Percentiles rank a stretch among this genome's conserved stretches.
These are phyloP conservation scores for Suillus plorans DNA, from an alignment of 768 basidiomycete species.

Conservation along the genomic window DNA sequence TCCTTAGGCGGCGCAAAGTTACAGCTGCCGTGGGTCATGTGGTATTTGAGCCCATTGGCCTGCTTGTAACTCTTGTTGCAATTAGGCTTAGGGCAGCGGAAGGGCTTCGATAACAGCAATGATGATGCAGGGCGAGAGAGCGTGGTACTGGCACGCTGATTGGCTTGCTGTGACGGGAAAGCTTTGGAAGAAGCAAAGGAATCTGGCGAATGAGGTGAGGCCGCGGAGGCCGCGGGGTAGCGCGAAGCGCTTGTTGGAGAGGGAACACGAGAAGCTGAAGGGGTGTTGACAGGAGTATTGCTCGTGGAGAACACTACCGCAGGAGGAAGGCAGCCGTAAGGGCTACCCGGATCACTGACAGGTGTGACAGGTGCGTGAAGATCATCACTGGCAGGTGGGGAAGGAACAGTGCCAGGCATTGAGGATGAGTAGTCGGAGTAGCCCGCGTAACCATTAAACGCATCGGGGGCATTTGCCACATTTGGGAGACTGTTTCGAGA, in stretches of 20 bases:
- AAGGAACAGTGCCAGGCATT: slow-evolving; percentile 56
- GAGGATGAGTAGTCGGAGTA: slow-evolving; percentile 64
- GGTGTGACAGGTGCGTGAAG: slow-evolving; percentile 26
- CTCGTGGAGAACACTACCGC: slow-evolving; percentile 57
- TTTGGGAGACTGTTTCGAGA: slow-evolving; percentile 27
- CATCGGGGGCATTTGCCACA: slow-evolving; percentile 42
- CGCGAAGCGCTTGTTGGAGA: slow-evolving; percentile 25
- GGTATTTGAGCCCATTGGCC: slow-evolving; percentile 93
- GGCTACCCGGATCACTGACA: slow-evolving; percentile 32
- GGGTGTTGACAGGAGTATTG: slow-evolving; percentile 48
- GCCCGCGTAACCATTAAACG: slow-evolving; percentile 69
- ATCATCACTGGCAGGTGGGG: slow-evolving; percentile 30
- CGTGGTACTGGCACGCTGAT: slow-evolving; percentile 42
- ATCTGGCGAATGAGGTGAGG: slow-evolving; percentile 19
- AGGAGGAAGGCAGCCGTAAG: slow-evolving; percentile 60
- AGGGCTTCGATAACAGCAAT: slow-evolving; percentile 78
- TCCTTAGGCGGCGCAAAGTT: slow-evolving; percentile 92
- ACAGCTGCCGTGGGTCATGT: slow-evolving; percentile 90
- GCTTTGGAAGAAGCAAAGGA: slow-evolving; percentile 23
- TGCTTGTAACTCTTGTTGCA: slow-evolving; percentile 98
- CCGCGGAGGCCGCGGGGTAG: slow-evolving; percentile 18
- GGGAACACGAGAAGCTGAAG: slow-evolving; percentile 45
- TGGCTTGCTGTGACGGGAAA: slow-evolving; percentile 25
- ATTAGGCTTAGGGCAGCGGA: slow-evolving; percentile 91
- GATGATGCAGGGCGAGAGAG: slow-evolving; percentile 54